Percentiles rank a stretch among this genome's conserved stretches.
Evolutionary conservation across 2,329 filamentous ascomycete genomes (phyloP).

Genomic region (Hysterium pulicare): DNA sequence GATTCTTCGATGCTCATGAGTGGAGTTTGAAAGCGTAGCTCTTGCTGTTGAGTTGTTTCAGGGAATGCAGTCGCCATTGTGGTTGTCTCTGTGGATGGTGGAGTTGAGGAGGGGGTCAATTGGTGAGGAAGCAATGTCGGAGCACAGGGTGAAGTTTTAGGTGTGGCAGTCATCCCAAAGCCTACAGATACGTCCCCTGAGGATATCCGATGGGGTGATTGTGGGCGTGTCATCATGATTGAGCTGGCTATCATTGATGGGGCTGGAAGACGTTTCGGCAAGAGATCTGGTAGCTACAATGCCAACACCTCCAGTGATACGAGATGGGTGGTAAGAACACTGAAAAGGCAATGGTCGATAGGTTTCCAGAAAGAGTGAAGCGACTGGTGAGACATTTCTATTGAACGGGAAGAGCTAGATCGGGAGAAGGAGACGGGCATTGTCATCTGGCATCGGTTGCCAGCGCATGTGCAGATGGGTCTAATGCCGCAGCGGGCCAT

Average conservation of each 20-base stretch:
- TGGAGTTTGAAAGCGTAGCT: slow-evolving; percentile 6
- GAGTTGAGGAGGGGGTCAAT: slow-evolving; percentile 10
- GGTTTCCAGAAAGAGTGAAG: slow-evolving; percentile 28
- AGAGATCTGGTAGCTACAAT: slow-evolving; percentile 10
- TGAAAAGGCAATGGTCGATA: slow-evolving; percentile 13
- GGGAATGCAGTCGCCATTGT: slow-evolving; percentile 15
- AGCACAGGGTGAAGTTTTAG: slow-evolving; percentile 17
- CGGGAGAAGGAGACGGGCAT: slow-evolving; percentile 24
- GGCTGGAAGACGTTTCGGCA: slow-evolving; percentile 13
- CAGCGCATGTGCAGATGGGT: slow-evolving; percentile 29
- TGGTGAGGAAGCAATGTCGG: slow-evolving; percentile 14
- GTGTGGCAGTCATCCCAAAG: slow-evolving; percentile 14
- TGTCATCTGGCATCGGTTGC: slow-evolving; percentile 30
- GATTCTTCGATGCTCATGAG: slow-evolving; percentile 16
- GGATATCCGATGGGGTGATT: slow-evolving; percentile 22
- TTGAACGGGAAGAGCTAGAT: slow-evolving; percentile 16
- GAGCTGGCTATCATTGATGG: slow-evolving; percentile 23
- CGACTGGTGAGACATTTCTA: slow-evolving; percentile 27
- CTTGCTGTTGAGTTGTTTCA: slow-evolving; percentile 7
- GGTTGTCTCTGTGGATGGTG: slow-evolving; percentile 10
- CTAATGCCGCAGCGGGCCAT: slow-evolving; percentile 18
- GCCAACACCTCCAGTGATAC: slow-evolving; percentile 32
- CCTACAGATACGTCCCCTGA: slow-evolving; percentile 18
- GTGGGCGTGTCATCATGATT: slow-evolving; percentile 29
- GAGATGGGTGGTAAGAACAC: slow-evolving; percentile 17